Conservation (phyloP, 345 rosid species). For the Corymbia maculata region DNA sequence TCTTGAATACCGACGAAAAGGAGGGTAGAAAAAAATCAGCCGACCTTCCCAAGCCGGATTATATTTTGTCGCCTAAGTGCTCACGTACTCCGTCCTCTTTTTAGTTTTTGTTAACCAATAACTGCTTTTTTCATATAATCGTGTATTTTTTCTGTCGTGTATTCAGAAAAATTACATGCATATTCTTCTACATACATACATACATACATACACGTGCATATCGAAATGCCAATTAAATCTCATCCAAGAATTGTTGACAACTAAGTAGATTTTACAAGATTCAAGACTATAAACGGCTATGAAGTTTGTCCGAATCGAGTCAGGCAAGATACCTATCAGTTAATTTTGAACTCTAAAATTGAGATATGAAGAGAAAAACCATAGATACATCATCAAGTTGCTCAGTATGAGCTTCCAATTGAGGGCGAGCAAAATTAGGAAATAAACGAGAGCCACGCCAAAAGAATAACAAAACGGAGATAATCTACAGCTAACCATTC, state of each 20-base stretch:
- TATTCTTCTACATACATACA: not conserved
- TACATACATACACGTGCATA: too few species aligned
- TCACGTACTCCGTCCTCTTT: not conserved
- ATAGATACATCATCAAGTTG: not conserved
- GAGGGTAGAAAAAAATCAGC: too few species aligned
- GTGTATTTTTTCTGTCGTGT: not conserved
- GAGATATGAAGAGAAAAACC: not conserved
- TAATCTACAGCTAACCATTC: not conserved
- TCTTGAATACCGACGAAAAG: too few species aligned
- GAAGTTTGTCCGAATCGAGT: not conserved
- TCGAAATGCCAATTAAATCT: not conserved
- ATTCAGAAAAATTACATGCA: not conserved
- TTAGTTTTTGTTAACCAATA: not conserved
- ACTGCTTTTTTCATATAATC: not conserved
- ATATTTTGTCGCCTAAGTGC: not conserved
- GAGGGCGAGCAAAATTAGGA: not conserved
- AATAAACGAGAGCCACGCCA: not conserved
- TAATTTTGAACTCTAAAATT: not conserved
- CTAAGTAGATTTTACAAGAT: not conserved
- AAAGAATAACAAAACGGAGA: not conserved
- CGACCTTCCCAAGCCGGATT: not conserved
- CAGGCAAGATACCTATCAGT: not conserved
- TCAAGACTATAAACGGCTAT: not conserved
- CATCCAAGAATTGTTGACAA: not conserved
- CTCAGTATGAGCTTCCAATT: not conserved